Evolutionary conservation across 306 rosid species (phyloP).

Genomic region (Oemleria cerasiformis): DNA sequence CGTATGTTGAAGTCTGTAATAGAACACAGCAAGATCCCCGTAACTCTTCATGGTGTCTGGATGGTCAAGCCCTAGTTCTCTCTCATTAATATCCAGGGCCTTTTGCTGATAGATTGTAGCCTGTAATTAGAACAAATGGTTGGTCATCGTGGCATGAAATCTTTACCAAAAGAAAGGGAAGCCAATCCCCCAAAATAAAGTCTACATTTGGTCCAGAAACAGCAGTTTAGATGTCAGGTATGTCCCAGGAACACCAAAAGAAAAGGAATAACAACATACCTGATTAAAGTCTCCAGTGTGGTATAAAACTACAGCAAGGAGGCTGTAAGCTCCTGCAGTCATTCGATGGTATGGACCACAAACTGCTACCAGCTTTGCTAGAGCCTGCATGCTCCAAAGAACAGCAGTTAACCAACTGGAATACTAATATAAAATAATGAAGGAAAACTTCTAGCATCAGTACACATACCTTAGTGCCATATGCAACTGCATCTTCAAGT

Average conservation of each 20-base stretch:
- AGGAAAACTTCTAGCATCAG: constrained; percentile 14
- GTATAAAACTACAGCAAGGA: constrained; percentile 96
- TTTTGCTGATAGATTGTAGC: constrained; percentile 98
- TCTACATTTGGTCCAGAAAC: constrained; percentile 2
- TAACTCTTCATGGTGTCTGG: constrained; percentile 99
- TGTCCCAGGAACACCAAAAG: constrained; percentile 32
- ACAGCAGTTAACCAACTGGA: constrained; percentile 19
- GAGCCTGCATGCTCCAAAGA: constrained; percentile 62
- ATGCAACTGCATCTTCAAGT: constrained; percentile 94
- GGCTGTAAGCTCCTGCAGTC: constrained; percentile 99
- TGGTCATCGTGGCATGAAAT: constrained; percentile 26
- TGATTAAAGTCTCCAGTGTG: constrained; percentile 99
- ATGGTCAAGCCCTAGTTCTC: constrained; percentile 97
- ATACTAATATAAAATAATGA: background rate
- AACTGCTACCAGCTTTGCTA: constrained; percentile 90
- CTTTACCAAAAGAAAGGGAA: constrained; percentile 6
- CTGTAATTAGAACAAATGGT: constrained; percentile 43
- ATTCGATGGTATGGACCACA: constrained; percentile 98
- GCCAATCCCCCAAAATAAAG: background rate
- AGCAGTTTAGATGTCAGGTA: background rate
- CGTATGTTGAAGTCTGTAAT: constrained; percentile 96
- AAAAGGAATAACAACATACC: constrained; percentile 44
- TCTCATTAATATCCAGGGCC: constrained; percentile 95
- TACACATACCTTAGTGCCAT: constrained; percentile 75
- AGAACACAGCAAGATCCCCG: constrained; percentile 98